phyloP scores from a whole-genome alignment of 1,284 basidiomycete species.

The Exobasidium rhododendri region DNA sequence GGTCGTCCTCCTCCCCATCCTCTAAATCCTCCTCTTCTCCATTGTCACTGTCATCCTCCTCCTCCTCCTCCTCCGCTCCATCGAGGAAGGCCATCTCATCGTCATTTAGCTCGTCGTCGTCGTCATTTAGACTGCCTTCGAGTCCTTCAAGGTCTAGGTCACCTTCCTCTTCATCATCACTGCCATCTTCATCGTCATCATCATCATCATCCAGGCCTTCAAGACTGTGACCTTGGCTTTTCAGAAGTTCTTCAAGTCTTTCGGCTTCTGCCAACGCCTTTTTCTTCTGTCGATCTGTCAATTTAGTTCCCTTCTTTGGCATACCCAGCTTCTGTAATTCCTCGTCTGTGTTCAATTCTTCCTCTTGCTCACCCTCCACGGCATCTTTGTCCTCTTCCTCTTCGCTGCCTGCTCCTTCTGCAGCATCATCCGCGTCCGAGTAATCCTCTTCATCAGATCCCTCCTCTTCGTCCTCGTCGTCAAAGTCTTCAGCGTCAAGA shows the following conservation, averaged over 20 bases:
- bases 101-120: conserved; percentile 37
- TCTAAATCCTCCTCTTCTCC: conserved; percentile 24
- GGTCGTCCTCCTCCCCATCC: conserved; percentile 29
- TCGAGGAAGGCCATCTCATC: conserved; percentile 14
- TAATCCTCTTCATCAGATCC: conserved; percentile 16
- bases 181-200: conserved; percentile 15
- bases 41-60: conserved; percentile 20
- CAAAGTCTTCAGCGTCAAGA: conserved; percentile 54
- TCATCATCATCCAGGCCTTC: conserved; percentile 34
- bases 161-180: conserved; percentile 59
- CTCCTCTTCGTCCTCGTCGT: conserved; percentile 16
- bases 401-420: conserved; percentile 24
- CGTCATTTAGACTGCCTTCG: conserved; percentile 53
- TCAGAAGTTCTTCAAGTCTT: conserved; percentile 50
- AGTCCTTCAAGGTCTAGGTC: no score
- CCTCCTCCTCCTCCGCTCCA: conserved; percentile 11
- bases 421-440: conserved; percentile 7
- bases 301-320: conserved; percentile 39
- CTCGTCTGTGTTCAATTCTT: conserved; percentile 27
- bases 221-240: conserved; percentile 46
- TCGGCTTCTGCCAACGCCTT: conserved; percentile 52
- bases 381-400: conserved; percentile 24
- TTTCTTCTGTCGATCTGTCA: conserved; percentile 47
- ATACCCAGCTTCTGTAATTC: conserved; percentile 17
- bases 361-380: conserved; percentile 18